A percentile compares a stretch with the other conserved stretches of the same genome.
These are phyloP conservation scores for Paramarasmius palmivorus DNA, from an alignment of 1,284 basidiomycete genomes.

Conservation along the genomic window DNA sequence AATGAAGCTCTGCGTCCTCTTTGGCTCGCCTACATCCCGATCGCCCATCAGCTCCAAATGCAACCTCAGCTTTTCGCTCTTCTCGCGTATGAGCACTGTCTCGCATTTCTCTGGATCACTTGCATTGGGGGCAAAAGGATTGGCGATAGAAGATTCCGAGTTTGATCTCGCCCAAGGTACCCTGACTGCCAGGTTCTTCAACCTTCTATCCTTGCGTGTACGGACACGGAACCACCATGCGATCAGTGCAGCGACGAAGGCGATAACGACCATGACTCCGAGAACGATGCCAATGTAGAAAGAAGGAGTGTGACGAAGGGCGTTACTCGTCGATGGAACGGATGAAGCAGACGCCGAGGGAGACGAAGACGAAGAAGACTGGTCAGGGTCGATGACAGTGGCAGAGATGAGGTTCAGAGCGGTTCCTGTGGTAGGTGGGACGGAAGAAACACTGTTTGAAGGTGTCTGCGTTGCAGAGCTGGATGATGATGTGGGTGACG, in stretches of 20 bases:
- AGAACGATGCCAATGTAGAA: conserved; percentile 47
- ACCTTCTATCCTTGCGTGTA: conserved; percentile 31
- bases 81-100: conserved; percentile 7
- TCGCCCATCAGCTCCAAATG: conserved; percentile 35
- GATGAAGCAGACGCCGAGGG: neutral
- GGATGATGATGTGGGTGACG: neutral
- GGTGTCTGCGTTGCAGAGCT: neutral
- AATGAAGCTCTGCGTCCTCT: conserved; percentile 23
- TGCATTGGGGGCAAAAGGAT: neutral
- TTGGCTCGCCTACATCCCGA: conserved; percentile 38
- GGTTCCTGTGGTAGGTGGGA: neutral
- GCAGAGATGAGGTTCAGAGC: too few relatives aligned
- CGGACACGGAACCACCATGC: conserved; percentile 41
- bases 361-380: conserved; percentile 5
- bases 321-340: conserved; percentile 17
- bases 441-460: conserved; percentile 2
- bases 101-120: conserved; percentile 23
- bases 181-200: conserved; percentile 24
- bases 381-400: conserved; percentile 7
- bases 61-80: conserved; percentile 4
- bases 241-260: conserved; percentile 36
- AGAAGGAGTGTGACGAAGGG: conserved; percentile 31
- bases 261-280: conserved; percentile 38
- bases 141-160: conserved; percentile 15
- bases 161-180: conserved; percentile 34